These are phyloP conservation scores for Nannochloris sp. DNA, from an alignment of 139 green algal species.

Conservation along the genomic window DNA sequence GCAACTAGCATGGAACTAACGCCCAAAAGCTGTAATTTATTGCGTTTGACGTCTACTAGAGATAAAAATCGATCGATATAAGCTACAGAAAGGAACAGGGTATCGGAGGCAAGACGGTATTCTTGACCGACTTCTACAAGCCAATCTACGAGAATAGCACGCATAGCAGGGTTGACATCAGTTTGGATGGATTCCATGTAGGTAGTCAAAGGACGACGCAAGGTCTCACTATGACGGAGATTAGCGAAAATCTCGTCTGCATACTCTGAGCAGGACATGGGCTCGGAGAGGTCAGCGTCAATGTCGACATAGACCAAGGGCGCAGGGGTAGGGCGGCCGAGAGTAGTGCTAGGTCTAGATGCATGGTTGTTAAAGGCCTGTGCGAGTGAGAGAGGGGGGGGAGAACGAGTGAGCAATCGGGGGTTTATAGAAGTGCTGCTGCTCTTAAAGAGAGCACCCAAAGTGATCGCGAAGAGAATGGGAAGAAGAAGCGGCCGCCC, in stretches of 20 bases:
- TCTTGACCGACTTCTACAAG: conserved; percentile 90
- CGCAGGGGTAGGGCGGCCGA: background rate
- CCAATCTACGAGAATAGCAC: conserved; percentile 95
- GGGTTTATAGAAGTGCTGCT: too few species aligned
- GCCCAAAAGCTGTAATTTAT: conserved; percentile 72
- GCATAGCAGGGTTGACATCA: conserved; percentile 89
- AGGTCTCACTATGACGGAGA: conserved; percentile 37
- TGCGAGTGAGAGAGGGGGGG: too few species aligned
- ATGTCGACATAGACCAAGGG: conserved; percentile 41
- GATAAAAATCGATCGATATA: conserved; percentile 89
- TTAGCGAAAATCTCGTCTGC: conserved; percentile 68
- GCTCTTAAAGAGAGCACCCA: too few species aligned
- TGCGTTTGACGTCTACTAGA: conserved; percentile 32
- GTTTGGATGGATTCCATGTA: conserved; percentile 74
- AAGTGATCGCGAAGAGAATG: too few species aligned
- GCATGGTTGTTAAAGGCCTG: too few species aligned
- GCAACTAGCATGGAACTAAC: conserved; percentile 91
- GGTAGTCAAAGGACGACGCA: conserved; percentile 40
- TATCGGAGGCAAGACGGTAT: conserved; percentile 90
- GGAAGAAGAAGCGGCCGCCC: too few species aligned
- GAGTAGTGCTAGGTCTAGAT: too few species aligned
- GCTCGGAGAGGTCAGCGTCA: conserved; percentile 62
- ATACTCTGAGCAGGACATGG: conserved; percentile 66
- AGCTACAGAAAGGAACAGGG: conserved; percentile 78
- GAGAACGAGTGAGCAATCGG: too few species aligned